A percentile compares a stretch with the other conserved stretches of the same genome.
Evolutionary conservation across 2,329 filamentous ascomycete species (phyloP).

Genomic region (Aspergillus jensenii): DNA sequence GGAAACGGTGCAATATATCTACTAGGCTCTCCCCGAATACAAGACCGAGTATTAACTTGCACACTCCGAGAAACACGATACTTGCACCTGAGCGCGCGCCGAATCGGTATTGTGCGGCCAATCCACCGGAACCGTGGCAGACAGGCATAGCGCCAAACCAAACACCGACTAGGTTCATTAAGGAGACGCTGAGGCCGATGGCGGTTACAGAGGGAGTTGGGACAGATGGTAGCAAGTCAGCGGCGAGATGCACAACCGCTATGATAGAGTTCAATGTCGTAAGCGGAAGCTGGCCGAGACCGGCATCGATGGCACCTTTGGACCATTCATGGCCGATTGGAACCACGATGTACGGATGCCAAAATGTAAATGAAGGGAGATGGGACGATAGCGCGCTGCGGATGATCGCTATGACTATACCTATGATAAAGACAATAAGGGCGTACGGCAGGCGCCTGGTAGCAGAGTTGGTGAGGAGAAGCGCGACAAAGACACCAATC

Average conservation of each 20-base stretch:
- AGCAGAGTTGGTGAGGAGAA: constrained; percentile 65
- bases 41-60: constrained; percentile 76
- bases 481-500: constrained; percentile 67
- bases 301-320: constrained; percentile 62
- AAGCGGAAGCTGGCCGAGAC: constrained; percentile 82
- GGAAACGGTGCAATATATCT: constrained; percentile 69
- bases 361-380: constrained; percentile 58
- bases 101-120: constrained; percentile 89
- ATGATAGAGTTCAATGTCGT: constrained; percentile 92
- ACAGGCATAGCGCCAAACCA: constrained; percentile 96
- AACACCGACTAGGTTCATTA: constrained; percentile 80
- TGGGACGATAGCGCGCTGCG: constrained; percentile 28
- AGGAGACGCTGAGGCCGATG: constrained; percentile 76
- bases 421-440: constrained; percentile 67
- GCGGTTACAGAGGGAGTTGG: constrained; percentile 70
- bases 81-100: constrained; percentile 85
- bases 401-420: constrained; percentile 64
- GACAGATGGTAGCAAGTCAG: constrained; percentile 71
- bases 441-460: constrained; percentile 73
- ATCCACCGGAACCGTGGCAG: constrained; percentile 86
- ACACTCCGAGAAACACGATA: constrained; percentile 72
- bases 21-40: constrained; percentile 74
- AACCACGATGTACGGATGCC: constrained; percentile 56
- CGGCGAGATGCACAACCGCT: constrained; percentile 76
- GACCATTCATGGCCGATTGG: constrained; percentile 51